Conservation (phyloP, 306 rosid species). For the Lotus japonicus region DNA sequence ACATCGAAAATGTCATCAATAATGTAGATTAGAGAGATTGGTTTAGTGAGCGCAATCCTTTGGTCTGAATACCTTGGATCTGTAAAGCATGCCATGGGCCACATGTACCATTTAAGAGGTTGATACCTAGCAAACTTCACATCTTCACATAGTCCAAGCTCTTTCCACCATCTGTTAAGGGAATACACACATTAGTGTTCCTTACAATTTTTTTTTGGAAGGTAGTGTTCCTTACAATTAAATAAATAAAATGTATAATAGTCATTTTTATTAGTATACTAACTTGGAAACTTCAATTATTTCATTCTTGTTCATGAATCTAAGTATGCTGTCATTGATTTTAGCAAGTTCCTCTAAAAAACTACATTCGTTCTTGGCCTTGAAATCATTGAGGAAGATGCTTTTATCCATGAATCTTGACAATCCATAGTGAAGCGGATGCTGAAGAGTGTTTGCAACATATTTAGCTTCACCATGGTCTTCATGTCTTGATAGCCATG, state of each 20-base stretch:
- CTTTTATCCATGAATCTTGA: constrained; percentile 21
- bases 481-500: constrained; percentile 12
- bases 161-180: constrained; percentile 48
- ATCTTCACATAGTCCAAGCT: constrained; percentile 26
- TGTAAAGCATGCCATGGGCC: constrained; percentile 42
- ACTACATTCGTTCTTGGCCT: constrained; percentile 7
- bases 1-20: constrained; percentile 54
- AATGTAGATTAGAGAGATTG: constrained; percentile 41
- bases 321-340: constrained; percentile 16
- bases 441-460: too few species aligned
- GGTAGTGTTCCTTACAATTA: too few species aligned
- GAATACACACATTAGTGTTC: too few species aligned
- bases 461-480: background rate
- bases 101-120: constrained; percentile 53
- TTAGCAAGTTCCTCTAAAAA: constrained; percentile 19
- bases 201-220: too few species aligned
- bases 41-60: constrained; percentile 49
- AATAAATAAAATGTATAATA: too few species aligned
- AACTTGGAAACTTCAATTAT: constrained; percentile 11
- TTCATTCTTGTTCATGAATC: too few species aligned
- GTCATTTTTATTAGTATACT: background rate
- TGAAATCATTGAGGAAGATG: background rate
- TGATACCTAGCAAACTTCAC: constrained; percentile 32
- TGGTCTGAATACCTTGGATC: constrained; percentile 41
- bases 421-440: constrained; percentile 8